Conservation (phyloP, 805 yeast genomes). For the Lipomyces anomalus region DNA sequence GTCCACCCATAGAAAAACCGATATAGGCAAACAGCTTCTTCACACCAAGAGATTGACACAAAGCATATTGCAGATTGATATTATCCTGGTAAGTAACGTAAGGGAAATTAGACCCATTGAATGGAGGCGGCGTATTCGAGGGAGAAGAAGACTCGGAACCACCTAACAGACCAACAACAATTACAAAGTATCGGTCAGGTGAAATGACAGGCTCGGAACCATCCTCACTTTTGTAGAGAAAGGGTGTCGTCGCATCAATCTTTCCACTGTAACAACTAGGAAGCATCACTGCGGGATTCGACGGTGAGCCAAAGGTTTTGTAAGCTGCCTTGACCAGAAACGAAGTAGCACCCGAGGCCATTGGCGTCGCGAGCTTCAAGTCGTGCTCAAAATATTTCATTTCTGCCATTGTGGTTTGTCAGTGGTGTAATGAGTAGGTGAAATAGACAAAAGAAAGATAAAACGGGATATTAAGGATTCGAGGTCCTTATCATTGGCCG, state of each 20-base stretch:
- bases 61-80: slow-evolving; percentile 20
- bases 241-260: slow-evolving; percentile 16
- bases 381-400: slow-evolving; percentile 20
- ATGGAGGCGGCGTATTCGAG: slow-evolving; percentile 22
- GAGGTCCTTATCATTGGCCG: no score
- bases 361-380: slow-evolving; percentile 19
- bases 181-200: slow-evolving; percentile 22
- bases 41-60: slow-evolving; percentile 17
- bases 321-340: slow-evolving; percentile 20
- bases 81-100: slow-evolving; percentile 23
- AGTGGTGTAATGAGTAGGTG: no score
- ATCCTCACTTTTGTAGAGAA: no score
- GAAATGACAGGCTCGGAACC: slow-evolving; percentile 21
- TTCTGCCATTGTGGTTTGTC: slow-evolving; percentile 11
- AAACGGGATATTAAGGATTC: no score
- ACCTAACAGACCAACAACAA: slow-evolving; percentile 22
- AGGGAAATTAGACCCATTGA: slow-evolving; percentile 23
- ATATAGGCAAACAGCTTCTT: slow-evolving; percentile 21
- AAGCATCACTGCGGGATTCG: slow-evolving; percentile 22
- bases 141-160: slow-evolving; percentile 25
- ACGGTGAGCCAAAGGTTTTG: slow-evolving; percentile 24
- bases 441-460: no score
- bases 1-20: slow-evolving; percentile 26
- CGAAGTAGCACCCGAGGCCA: slow-evolving; percentile 22
- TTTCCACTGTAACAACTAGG: slow-evolving; percentile 25